Conservation (phyloP, 179 eudicot species). For the Amaranthus tricolor region DNA sequence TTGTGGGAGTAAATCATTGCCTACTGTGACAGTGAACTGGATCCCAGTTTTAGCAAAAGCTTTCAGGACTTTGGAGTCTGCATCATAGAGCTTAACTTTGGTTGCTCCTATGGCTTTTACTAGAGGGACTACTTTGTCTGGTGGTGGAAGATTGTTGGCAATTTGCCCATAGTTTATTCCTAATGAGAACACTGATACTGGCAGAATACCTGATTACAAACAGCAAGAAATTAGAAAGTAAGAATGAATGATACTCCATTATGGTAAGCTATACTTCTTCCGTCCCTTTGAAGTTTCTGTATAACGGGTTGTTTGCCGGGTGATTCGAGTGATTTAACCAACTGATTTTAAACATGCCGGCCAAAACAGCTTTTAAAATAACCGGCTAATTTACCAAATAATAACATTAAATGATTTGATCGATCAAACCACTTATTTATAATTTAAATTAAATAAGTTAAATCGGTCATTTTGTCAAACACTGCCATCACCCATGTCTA, state of each 20-base stretch:
- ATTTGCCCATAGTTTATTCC: conserved; percentile 95
- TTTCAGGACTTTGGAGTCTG: conserved; percentile 65
- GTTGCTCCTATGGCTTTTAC: conserved; percentile 58
- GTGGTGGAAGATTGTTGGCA: conserved; percentile 74
- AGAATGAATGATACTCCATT: not conserved
- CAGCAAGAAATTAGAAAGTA: not conserved
- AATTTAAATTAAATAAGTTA: too few species aligned
- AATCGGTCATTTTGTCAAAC: too few species aligned
- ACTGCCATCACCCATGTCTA: too few species aligned
- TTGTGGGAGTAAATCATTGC: conserved; percentile 50
- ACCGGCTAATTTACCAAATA: too few species aligned
- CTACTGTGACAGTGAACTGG: conserved; percentile 57
- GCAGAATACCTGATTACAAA: conserved; percentile 10
- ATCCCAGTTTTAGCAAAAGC: conserved; percentile 77
- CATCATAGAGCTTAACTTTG: conserved; percentile 77
- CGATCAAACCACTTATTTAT: too few species aligned
- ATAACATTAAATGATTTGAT: too few species aligned
- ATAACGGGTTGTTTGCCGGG: too few species aligned
- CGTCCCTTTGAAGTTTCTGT: too few species aligned
- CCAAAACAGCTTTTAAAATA: too few species aligned
- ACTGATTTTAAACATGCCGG: too few species aligned
- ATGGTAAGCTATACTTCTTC: too few species aligned
- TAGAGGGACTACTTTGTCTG: conserved; percentile 56
- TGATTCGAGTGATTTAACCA: too few species aligned
- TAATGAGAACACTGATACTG: conserved; percentile 29